Conservation (phyloP, 208 protist species). For the Wallacemonas sp. region DNA sequence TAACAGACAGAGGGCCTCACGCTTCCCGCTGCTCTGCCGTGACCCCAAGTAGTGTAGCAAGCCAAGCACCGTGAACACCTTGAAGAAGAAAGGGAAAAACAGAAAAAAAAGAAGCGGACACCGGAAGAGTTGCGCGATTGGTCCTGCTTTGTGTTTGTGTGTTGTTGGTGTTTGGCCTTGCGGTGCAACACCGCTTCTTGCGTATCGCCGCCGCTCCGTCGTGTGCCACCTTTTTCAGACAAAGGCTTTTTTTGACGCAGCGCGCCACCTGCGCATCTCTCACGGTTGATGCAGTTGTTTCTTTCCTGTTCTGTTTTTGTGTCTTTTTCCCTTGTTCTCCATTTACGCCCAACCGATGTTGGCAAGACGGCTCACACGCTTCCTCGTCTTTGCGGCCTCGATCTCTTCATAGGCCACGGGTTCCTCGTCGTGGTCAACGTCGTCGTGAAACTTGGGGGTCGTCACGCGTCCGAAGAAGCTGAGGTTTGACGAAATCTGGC, state of each 20-base stretch:
- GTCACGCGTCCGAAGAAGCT: slow-evolving; percentile 55
- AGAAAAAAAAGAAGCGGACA: slow-evolving; percentile 4
- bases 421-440: slow-evolving; percentile 48
- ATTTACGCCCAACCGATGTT: not conserved
- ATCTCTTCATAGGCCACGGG: slow-evolving; percentile 38
- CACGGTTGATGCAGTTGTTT: not conserved
- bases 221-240: too few relatives aligned
- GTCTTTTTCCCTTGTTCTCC: slow-evolving; percentile 8
- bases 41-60: too few relatives aligned
- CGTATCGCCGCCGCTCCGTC: too few relatives aligned
- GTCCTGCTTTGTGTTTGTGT: too few relatives aligned
- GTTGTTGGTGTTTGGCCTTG: too few relatives aligned
- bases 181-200: too few relatives aligned
- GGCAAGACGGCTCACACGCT: slow-evolving; percentile 21
- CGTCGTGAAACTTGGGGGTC: slow-evolving; percentile 50
- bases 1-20: too few relatives aligned
- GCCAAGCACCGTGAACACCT: not conserved
- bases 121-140: too few relatives aligned
- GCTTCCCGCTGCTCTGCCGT: too few relatives aligned
- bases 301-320: not conserved
- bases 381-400: slow-evolving; percentile 24
- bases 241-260: slow-evolving; percentile 8
- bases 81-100: slow-evolving; percentile 13
- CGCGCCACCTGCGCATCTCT: too few relatives aligned
- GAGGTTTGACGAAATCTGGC: slow-evolving; percentile 30